Conservation (phyloP, 2,329 filamentous ascomycete species). For the Podosphaera leucotricha region DNA sequence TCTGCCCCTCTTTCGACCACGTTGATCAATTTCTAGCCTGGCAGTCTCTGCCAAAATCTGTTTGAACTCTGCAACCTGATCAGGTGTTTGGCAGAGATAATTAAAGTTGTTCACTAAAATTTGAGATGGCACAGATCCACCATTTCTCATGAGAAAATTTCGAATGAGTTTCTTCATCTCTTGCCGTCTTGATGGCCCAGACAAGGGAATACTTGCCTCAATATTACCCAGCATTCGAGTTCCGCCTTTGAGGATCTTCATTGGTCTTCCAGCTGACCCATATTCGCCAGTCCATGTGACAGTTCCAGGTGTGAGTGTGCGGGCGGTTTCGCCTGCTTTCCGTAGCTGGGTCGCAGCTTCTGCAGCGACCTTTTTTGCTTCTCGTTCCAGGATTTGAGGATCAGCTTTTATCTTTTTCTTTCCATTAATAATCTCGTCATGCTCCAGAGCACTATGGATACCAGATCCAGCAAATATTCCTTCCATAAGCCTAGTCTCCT, state of each 20-base stretch:
- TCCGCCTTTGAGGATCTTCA: conserved; percentile 29
- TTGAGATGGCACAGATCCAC: conserved; percentile 58
- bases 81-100: conserved; percentile 44
- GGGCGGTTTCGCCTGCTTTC: conserved; percentile 47
- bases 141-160: conserved; percentile 54
- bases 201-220: neutral
- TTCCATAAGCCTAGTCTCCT: conserved; percentile 62
- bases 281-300: conserved; percentile 85
- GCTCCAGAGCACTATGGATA: conserved; percentile 78
- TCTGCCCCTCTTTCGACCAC: conserved; percentile 12
- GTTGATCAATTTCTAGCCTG: conserved; percentile 26
- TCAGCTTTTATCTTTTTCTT: conserved; percentile 50
- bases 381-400: conserved; percentile 51
- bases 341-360: conserved; percentile 56
- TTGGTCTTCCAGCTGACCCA: conserved; percentile 50
- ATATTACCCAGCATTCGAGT: conserved; percentile 19
- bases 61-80: conserved; percentile 59
- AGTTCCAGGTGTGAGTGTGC: conserved; percentile 52
- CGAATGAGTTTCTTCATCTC: conserved; percentile 53
- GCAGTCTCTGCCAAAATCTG: conserved; percentile 57
- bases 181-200: conserved; percentile 21
- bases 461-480: conserved; percentile 70
- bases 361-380: conserved; percentile 58
- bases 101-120: conserved; percentile 82
- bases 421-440: conserved; percentile 73